Evolutionary conservation across 306 rosid species (phyloP), one percentile per base, ranked within the genome.

Genomic region (Vigna radiata): DNA sequence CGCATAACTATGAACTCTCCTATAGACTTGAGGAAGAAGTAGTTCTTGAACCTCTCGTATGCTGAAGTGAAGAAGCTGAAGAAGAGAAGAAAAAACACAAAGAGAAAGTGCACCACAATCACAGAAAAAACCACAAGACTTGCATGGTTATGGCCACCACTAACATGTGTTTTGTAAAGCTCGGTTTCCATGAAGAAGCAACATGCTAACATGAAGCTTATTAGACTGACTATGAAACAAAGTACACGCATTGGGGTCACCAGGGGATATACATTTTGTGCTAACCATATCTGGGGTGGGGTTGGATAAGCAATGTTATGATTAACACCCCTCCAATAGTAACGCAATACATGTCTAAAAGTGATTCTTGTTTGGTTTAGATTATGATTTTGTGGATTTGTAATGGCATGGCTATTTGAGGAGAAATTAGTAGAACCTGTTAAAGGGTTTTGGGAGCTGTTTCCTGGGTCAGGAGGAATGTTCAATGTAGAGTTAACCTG

Each of bases 211-310:
- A 62, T 52, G 53, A 77, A 82, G 67, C 63, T 61, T 6, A 41
- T 25, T 3, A 17, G 14, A 19, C 77, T 6, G 2, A 68, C 5
- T 3, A 18, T 14, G 50, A 37, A 75, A 5, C 11, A 39, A 0
- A 47, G 48, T 23, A 81, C 59, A 70, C 78, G 81, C 81, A 41
- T 52, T 76, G 81, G 85, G 36, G 81, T 70, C 85, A 76, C 17
- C 27, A 62, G 60, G 43, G 85, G 81, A n/a, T 70, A 52, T 3
- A 76, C 81, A 11, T 81, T 76, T n/a, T 81, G 62, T 5, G 44
- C 67, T 8, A 75, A 11, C 85, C 85, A 81, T 19, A 61, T 15
- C 13, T 59, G 52, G 15, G 71, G 72, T 21, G 77, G 77, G 43
- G 68, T 36, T 59, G 76, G 71, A 36, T 47, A 13, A 13, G 56